A percentile compares a stretch with the other conserved stretches of the same genome.
Conservation (phyloP, 2,329 filamentous ascomycete genomes). For the Capronia coronata region DNA sequence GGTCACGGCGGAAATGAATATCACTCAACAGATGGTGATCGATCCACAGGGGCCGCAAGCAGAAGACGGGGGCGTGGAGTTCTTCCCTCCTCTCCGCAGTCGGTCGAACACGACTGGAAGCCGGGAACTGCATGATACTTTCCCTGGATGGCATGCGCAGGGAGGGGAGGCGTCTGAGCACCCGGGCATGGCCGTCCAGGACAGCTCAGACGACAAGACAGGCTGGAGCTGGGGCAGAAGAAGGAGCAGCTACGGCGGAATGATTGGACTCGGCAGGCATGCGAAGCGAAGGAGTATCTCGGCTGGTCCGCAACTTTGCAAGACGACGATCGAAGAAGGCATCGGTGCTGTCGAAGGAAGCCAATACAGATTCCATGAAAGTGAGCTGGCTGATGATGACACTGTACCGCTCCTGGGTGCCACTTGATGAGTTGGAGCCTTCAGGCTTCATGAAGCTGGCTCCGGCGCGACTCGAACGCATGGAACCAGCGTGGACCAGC, state of each 20-base stretch:
- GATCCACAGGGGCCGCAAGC: neutral
- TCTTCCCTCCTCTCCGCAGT: constrained; percentile 22
- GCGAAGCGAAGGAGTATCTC: constrained; percentile 10
- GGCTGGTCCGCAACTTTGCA: neutral
- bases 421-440: constrained; percentile 2
- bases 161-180: neutral
- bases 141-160: neutral
- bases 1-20: neutral
- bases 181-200: neutral
- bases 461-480: neutral
- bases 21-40: constrained; percentile 1
- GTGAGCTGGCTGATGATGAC: constrained; percentile 9
- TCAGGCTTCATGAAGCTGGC: neutral
- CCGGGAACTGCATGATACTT: neutral
- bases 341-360: neutral
- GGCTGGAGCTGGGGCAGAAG: neutral
- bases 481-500: neutral
- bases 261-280: constrained; percentile 21
- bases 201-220: neutral
- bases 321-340: neutral
- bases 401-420: constrained; percentile 10
- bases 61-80: constrained; percentile 12
- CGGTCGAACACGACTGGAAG: constrained; percentile 10
- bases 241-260: constrained; percentile 16
- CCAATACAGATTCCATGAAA: neutral